Base-by-base conservation (phyloP, 352 stramenopile species). In the Globisporangium parvum region DNA sequence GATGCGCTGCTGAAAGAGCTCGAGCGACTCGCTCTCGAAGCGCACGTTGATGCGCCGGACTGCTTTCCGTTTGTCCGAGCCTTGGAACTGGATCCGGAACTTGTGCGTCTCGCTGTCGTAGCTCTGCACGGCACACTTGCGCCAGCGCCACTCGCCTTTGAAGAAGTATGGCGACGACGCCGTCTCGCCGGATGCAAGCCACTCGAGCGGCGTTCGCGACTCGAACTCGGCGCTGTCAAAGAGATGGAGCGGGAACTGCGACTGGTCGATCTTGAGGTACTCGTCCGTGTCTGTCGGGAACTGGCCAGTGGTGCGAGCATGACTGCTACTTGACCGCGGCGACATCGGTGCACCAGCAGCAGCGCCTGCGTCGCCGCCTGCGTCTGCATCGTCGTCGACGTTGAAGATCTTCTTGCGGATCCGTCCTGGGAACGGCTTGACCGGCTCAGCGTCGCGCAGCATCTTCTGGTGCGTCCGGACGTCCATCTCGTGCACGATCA, bases 21-120 rank as follows among this genome's bases (percentile, higher is more conserved):
- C 63, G 2, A 71, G 53, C 15, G 76, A 67, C 67, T 98, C 85
- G 15, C 57, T 84, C 40, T 93, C 85, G 60, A 98, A 98, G 40
- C 88, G 81, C 33, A 98, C 66, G 53, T 98, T 98, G 71, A 98
- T 94, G 53, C 92, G 71, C 17, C 77, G 71, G 37, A 97, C 90
- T 49, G 67, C 76, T 55, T 97, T 97, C 21, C 89, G 77, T 37
- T 78, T 78, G 56, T 95, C 88, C 0, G 82, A 87, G 0, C 88
- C 82, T 45, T 89, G 66, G 60, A 97, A 96, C 56, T 91, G 85
- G 51, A 97, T 76, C 39, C 85, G 54, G 58, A 83, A 97, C 63
- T 95, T 87, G 11, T 74, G 60, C 26, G 69, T 77, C 3, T 65
- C 64, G 14, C n/a, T 45, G 57, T 93, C 73, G 64, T 93, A 96